Base-by-base conservation (phyloP, 2,329 filamentous ascomycete species). In the Eurotiales sp. region DNA sequence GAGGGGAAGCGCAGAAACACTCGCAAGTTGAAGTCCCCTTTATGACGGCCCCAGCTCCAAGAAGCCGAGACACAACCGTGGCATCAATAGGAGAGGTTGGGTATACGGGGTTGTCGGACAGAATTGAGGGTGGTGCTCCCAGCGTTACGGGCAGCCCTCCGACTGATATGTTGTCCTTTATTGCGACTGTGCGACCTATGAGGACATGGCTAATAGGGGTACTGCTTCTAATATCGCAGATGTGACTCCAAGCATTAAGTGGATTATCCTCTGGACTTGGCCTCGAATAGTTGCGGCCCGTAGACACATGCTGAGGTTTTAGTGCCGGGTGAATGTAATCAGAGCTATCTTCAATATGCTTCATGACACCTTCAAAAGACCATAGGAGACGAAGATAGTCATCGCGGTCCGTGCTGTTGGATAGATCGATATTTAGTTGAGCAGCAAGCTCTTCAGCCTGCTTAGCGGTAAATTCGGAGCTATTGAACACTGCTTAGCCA, bases 231-330 rank as follows among this genome's bases (percentile, higher is more conserved):
- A 72, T 57, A 2, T 59, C 56, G 17, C 62, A 65, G 36, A 61
- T 63, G 46, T 74, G 66, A 37, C 69, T 69, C 72, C 72, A 74
- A 12, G 66, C 72, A 57, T 74, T 74, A 21, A 73, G 51, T n/a
- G 67, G 68, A 52, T 75, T 73, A 8, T 68, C 62, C 15, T 55
- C 48, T n/a, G 54, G 50, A 14, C 46, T 49, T 27, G 64, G 57
- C 52, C 51, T 53, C 45, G 46, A 53, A 50, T 58, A 64, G 55
- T 62, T 50, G 58, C 48, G 1, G 57, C 52, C 2, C 7, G 36
- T 17, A 17, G 36, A 19, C 7, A 39, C 36, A 11, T 4, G 10
- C 36, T 39, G 36, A 8, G 68, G 69, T 29, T 49, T 56, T 21
- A 70, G 60, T 14, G 59, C 51, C 8, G 66, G 67, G 51, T 71